Conservation (phyloP, 768 basidiomycete species). For the Lenzites betulinus region DNA sequence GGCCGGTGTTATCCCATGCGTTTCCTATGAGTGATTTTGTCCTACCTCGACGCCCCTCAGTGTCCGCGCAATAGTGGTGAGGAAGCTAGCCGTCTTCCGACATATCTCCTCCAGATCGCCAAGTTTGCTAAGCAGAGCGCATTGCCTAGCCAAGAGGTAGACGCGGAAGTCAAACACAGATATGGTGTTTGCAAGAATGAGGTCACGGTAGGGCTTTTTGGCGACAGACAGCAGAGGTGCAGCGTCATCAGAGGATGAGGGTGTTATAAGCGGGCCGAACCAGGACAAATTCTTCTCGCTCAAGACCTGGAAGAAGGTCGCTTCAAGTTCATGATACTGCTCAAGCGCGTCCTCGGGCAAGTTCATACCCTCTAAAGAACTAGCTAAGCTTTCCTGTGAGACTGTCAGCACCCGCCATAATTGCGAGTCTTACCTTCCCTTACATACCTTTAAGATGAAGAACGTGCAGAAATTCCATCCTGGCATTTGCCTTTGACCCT, state of each 20-base stretch:
- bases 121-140: slow-evolving; percentile 68
- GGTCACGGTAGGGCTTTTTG: slow-evolving; percentile 85
- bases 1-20: neutral
- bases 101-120: slow-evolving; percentile 71
- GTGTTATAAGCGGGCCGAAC: slow-evolving; percentile 86
- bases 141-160: slow-evolving; percentile 89
- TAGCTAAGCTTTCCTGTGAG: slow-evolving; percentile 86
- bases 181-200: slow-evolving; percentile 88
- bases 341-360: slow-evolving; percentile 86
- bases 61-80: slow-evolving; percentile 73
- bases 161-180: slow-evolving; percentile 92
- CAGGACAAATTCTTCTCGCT: slow-evolving; percentile 86
- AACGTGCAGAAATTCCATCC: slow-evolving; percentile 99
- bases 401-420: neutral
- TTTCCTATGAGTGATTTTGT: neutral
- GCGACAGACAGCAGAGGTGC: slow-evolving; percentile 72
- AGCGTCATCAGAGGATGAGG: slow-evolving; percentile 72
- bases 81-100: slow-evolving; percentile 69
- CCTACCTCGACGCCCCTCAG: slow-evolving; percentile 76
- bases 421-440: neutral
- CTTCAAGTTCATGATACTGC: slow-evolving; percentile 91
- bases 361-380: slow-evolving; percentile 88
- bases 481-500: slow-evolving; percentile 87
- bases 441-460: slow-evolving; percentile 86
- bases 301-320: slow-evolving; percentile 71